A percentile compares a stretch with the other conserved stretches of the same genome.
phyloP scores from a whole-genome alignment of 2,329 filamentous ascomycete genomes.

The Immersiporthe knoxdaviesiana region DNA sequence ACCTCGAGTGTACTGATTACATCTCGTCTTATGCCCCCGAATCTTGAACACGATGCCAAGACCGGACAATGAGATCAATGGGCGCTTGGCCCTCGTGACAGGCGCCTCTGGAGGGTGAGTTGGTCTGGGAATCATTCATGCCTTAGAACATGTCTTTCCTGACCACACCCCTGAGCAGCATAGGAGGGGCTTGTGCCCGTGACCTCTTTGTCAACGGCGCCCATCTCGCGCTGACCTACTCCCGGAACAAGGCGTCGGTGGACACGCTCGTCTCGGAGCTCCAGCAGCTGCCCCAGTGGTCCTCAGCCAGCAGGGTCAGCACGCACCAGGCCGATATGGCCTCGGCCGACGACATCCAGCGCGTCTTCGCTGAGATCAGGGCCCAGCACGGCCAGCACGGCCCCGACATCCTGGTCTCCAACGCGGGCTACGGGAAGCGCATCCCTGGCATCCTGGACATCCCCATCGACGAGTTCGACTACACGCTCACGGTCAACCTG shows the following conservation, averaged over 20 bases:
- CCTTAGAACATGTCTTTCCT: constrained; percentile 16
- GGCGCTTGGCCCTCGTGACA: constrained; percentile 61
- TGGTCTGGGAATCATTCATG: not conserved
- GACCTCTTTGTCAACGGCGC: constrained; percentile 56
- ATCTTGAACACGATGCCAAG: constrained; percentile 22
- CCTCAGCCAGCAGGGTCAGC: constrained; percentile 47
- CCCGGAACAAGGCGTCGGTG: constrained; percentile 52
- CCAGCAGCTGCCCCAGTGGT: constrained; percentile 37
- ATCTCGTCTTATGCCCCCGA: not conserved
- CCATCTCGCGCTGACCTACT: constrained; percentile 64
- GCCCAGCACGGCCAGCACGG: constrained; percentile 52
- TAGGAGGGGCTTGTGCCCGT: constrained; percentile 61
- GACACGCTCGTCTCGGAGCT: constrained; percentile 49
- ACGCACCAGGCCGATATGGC: constrained; percentile 63
- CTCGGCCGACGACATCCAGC: constrained; percentile 54
- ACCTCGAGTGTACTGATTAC: not conserved
- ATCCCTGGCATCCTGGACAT: constrained; percentile 61
- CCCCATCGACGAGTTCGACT: constrained; percentile 65
- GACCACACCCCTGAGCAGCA: constrained; percentile 46
- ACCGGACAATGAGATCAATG: constrained; percentile 51
- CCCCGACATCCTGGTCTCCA: constrained; percentile 67
- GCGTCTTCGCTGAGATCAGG: constrained; percentile 58
- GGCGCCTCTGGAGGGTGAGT: constrained; percentile 63
- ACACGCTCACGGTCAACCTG: constrained; percentile 64
- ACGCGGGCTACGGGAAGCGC: constrained; percentile 69